Evolutionary conservation across 2,329 filamentous ascomycete genomes (phyloP).

Genomic region (Apiospora hydei): DNA sequence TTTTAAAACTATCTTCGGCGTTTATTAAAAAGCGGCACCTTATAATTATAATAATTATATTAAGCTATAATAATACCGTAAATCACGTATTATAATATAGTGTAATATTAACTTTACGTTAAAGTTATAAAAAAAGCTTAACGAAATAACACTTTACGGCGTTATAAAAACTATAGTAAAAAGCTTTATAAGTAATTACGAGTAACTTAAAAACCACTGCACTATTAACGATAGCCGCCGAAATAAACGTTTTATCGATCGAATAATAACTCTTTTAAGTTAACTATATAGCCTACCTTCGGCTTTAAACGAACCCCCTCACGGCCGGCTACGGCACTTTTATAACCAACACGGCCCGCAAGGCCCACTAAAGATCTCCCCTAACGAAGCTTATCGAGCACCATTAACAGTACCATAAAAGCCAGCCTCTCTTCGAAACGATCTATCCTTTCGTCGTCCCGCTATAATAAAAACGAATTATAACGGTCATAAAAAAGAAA

Average conservation of each 20-base stretch:
- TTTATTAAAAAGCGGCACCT: too few relatives aligned
- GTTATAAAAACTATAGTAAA: background rate
- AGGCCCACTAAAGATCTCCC: background rate
- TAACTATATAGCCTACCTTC: background rate
- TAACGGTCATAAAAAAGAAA: too few relatives aligned
- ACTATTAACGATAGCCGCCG: background rate
- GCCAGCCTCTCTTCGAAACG: background rate
- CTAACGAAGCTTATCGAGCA: background rate
- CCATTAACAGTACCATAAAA: background rate
- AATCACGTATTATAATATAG: too few relatives aligned
- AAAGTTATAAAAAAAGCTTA: too few relatives aligned
- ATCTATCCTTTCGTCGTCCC: background rate
- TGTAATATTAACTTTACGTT: too few relatives aligned
- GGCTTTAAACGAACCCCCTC: background rate
- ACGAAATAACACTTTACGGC: background rate
- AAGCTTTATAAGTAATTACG: background rate
- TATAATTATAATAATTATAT: too few relatives aligned
- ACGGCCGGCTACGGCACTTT: background rate
- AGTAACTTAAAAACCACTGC: background rate
- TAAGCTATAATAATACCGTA: too few relatives aligned
- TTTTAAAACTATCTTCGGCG: too few relatives aligned
- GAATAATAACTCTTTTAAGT: background rate
- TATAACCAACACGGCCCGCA: background rate
- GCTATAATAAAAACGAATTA: background rate
- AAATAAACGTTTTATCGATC: background rate